Evolutionary conservation across 305 asterid species (phyloP), one percentile per base, ranked within the genome.

Genomic region (Rubia tinctorum): DNA sequence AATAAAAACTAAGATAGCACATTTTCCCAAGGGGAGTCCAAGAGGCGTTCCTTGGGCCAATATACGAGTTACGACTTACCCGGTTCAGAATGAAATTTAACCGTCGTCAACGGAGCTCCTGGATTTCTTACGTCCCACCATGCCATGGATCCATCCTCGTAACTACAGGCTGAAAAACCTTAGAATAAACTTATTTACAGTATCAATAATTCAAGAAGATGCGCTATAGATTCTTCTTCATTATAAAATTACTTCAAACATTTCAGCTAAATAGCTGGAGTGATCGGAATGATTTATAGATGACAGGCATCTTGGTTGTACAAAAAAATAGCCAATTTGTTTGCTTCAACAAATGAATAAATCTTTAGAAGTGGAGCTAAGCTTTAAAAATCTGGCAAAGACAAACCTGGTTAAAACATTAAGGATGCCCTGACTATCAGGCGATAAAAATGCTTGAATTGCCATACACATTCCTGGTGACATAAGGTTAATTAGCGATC

Each of bases 41-140:
- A 75, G 39, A 69, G 74, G 63, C 40, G 40, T 25, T 11, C 18
- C 34, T 51, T 64, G 60, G 61, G 11, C 23, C 43, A 47, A 43
- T 15, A 30, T 30, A 30, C 34, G 3, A 30, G 34, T 30, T 53
- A 53, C 22, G 15, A 45, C 27, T 58, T 55, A 78, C 88, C 86
- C 30, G 98, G 92, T 77, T 91, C 98, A 0, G 96, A 82, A 82
- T 91, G 97, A 72, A 90, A 86, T 78, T 94, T 91, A 61, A 86
- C 90, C 60, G 83, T 72, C n/a, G 92, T 83, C 78, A 94, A 62
- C 4, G 97, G 97, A 76, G 79, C 63, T 25, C 84, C 79, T 2
- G 94, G 89, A 78, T 88, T 91, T 83, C 97, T 85, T 7, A 89
- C 55, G 80, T 94, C 98, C 98, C 98, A 94, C 91, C 90, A 86